A percentile compares a stretch with the other conserved stretches of the same genome.
These are phyloP conservation scores for Tephrocybe sp. DNA, from an alignment of 768 basidiomycete genomes.

Conservation along the genomic window DNA sequence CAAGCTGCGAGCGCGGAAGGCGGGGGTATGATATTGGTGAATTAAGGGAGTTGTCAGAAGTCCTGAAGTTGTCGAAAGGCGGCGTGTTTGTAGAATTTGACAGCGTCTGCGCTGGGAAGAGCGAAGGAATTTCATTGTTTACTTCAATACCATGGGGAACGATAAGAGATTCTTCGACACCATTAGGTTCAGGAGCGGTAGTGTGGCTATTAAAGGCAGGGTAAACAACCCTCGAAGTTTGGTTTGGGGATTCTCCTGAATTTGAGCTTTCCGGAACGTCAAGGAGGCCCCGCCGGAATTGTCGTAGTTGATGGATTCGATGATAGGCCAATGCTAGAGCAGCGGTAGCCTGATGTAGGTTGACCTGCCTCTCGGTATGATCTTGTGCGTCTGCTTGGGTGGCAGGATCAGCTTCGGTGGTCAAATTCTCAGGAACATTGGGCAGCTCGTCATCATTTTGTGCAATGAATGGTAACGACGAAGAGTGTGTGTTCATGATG, in stretches of 20 bases:
- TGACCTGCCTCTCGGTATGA: constrained; percentile 30
- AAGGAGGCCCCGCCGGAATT: constrained; percentile 50
- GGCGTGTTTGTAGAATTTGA: not conserved
- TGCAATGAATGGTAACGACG: constrained; percentile 27
- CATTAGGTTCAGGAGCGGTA: constrained; percentile 25
- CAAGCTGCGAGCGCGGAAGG: constrained; percentile 24
- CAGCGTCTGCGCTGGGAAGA: too few relatives aligned
- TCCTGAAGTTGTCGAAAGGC: not conserved
- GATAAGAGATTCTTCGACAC: constrained; percentile 1
- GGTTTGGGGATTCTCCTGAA: constrained; percentile 6
- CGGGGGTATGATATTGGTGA: constrained; percentile 2
- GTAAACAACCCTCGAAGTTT: constrained; percentile 17
- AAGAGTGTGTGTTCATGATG: constrained; percentile 25
- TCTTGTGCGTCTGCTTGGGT: constrained; percentile 6
- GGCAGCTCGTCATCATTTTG: constrained; percentile 13
- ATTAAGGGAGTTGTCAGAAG: not conserved
- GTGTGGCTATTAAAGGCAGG: constrained; percentile 40
- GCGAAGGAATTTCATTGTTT: not conserved
- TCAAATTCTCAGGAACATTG: not conserved
- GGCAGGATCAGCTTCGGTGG: constrained; percentile 1
- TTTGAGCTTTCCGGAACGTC: constrained; percentile 37
- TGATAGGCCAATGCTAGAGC: constrained; percentile 53
- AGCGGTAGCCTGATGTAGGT: constrained; percentile 48
- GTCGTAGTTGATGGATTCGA: constrained; percentile 51
- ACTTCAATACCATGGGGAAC: not conserved